Conservation (phyloP, 2,329 filamentous ascomycete species). For the Aspergillus alliaceus region DNA sequence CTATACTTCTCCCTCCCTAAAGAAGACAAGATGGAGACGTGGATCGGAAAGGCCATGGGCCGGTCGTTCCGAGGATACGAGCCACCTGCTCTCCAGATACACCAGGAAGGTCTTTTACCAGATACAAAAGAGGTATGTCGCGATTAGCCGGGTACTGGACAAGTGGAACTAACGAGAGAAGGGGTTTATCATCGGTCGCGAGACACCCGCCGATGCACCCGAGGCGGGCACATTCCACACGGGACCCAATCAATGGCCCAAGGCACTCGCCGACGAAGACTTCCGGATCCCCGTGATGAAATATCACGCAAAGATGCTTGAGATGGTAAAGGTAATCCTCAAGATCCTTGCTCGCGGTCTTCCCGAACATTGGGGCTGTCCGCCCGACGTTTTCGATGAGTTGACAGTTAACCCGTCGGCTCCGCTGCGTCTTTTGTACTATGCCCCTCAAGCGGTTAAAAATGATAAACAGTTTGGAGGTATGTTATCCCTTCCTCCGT, state of each 20-base stretch:
- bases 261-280: constrained; percentile 21
- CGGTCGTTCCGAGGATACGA: constrained; percentile 11
- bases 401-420: background rate
- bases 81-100: background rate
- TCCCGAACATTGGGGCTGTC: background rate
- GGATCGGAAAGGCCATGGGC: constrained; percentile 6
- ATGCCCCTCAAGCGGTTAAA: constrained; percentile 3
- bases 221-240: constrained; percentile 29
- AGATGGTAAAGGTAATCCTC: constrained; percentile 24
- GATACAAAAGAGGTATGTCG: constrained; percentile 22
- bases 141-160: background rate
- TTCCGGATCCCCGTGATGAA: constrained; percentile 25
- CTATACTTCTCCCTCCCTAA: constrained; percentile 4
- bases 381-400: background rate
- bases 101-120: constrained; percentile 8
- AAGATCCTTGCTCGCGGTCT: constrained; percentile 13
- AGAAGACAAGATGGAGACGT: constrained; percentile 9
- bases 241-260: constrained; percentile 32
- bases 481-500: background rate
- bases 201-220: background rate
- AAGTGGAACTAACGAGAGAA: background rate
- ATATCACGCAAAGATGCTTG: constrained; percentile 30
- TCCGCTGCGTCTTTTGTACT: constrained; percentile 1
- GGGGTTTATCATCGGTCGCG: background rate
- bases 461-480: constrained; percentile 2